Evolutionary conservation across 1,284 basidiomycete genomes (phyloP).

Genomic region (Phellinidium pouzarii): DNA sequence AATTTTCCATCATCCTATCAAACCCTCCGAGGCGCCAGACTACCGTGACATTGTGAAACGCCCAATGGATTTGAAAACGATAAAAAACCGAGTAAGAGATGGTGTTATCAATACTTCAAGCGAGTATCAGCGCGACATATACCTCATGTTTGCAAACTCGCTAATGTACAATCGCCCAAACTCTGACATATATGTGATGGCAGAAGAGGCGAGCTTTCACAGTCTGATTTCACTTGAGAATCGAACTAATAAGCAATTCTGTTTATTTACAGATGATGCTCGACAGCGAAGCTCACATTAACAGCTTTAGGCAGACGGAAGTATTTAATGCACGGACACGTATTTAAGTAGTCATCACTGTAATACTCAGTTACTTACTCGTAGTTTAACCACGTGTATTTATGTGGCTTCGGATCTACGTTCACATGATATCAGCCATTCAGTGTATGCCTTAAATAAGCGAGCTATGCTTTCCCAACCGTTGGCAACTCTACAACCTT

Average conservation of each 20-base stretch:
- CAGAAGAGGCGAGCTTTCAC: slow-evolving; percentile 64
- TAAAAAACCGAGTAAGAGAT: slow-evolving; percentile 77
- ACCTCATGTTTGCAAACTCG: slow-evolving; percentile 92
- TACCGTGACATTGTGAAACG: slow-evolving; percentile 87
- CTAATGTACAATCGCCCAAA: slow-evolving; percentile 90
- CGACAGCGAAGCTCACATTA: slow-evolving; percentile 73
- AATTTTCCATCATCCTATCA: slow-evolving; percentile 89
- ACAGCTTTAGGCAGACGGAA: slow-evolving; percentile 71
- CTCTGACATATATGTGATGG: slow-evolving; percentile 80
- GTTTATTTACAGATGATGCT: slow-evolving; percentile 69
- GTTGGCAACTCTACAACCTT: neutral
- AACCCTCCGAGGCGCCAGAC: slow-evolving; percentile 79
- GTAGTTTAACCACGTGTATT: too few species aligned
- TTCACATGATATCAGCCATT: neutral
- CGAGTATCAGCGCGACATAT: slow-evolving; percentile 86
- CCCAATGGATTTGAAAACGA: slow-evolving; percentile 90
- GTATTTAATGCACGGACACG: slow-evolving; percentile 49
- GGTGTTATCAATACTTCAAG: slow-evolving; percentile 72
- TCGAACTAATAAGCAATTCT: neutral
- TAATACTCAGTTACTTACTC: too few species aligned
- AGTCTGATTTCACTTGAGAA: slow-evolving; percentile 10
- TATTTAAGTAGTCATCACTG: slow-evolving; percentile 20
- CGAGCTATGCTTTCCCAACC: too few species aligned
- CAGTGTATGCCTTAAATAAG: too few species aligned
- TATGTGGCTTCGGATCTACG: too few species aligned